Evolutionary conservation across 208 protist species (phyloP).

Genomic region (Trypanosomatidae sp.): DNA sequence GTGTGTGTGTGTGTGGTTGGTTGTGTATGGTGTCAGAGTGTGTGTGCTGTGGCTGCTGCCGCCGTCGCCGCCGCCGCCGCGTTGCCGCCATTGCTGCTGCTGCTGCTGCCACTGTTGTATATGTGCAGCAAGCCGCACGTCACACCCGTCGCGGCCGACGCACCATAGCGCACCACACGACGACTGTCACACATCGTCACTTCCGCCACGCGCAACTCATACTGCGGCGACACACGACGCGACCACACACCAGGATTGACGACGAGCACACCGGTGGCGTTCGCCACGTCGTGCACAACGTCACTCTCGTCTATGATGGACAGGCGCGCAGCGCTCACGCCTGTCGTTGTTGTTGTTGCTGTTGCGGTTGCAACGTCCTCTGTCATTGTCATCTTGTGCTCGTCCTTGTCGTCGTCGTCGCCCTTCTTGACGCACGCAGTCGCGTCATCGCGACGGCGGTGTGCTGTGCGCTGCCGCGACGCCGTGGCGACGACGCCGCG

Average conservation of each 20-base stretch:
- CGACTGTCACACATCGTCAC: slow-evolving; percentile 57
- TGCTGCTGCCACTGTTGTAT: slow-evolving; percentile 17
- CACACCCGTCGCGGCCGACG: slow-evolving; percentile 36
- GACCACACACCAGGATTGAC: slow-evolving; percentile 78
- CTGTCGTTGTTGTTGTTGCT: no score
- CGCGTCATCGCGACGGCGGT: not conserved
- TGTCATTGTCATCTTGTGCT: no score
- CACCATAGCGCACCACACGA: slow-evolving; percentile 29
- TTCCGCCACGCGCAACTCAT: slow-evolving; percentile 70
- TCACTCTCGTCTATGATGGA: slow-evolving; percentile 4
- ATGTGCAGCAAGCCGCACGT: slow-evolving; percentile 63
- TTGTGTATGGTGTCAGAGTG: no score
- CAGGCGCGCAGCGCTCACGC: not conserved
- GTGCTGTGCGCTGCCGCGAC: no score
- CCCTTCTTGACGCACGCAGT: slow-evolving; percentile 1
- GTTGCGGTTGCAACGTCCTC: no score
- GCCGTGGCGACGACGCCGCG: slow-evolving; percentile 11
- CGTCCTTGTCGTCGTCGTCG: slow-evolving; percentile 9
- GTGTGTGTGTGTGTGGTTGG: no score
- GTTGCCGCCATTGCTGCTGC: no score
- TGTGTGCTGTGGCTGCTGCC: no score
- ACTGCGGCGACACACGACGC: slow-evolving; percentile 24
- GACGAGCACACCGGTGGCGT: slow-evolving; percentile 55
- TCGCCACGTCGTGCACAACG: slow-evolving; percentile 15
- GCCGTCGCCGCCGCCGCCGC: no score